Evolutionary conservation across 208 protist genomes (phyloP).

Genomic region (Jaenimonas drosophilae): DNA sequence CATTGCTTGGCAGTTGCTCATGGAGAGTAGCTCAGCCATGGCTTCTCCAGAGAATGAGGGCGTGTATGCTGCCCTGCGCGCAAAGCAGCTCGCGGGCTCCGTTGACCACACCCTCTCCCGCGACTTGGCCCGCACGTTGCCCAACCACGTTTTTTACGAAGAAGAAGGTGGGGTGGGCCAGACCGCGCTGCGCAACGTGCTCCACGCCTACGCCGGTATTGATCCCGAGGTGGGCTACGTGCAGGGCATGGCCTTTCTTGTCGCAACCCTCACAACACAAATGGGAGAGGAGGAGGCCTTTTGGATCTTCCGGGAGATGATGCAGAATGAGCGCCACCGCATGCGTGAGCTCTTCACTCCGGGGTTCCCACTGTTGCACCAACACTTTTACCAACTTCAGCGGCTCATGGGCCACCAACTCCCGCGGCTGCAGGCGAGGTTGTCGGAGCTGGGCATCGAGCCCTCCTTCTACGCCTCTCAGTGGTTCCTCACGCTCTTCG

Average conservation of each 20-base stretch:
- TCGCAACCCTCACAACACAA: slow-evolving; percentile 79
- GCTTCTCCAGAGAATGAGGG: slow-evolving; percentile 50
- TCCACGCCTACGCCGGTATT: slow-evolving; percentile 82
- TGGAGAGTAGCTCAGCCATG: slow-evolving; percentile 69
- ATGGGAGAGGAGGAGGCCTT: slow-evolving; percentile 90
- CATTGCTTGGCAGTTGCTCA: slow-evolving; percentile 80
- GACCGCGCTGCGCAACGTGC: slow-evolving; percentile 78
- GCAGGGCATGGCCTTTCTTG: slow-evolving; percentile 92
- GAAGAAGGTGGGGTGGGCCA: slow-evolving; percentile 76
- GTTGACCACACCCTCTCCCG: slow-evolving; percentile 58
- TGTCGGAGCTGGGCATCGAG: slow-evolving; percentile 59
- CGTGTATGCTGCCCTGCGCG: slow-evolving; percentile 56
- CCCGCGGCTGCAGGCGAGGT: slow-evolving; percentile 68
- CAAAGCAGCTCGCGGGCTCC: slow-evolving; percentile 60
- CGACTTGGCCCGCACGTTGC: slow-evolving; percentile 84
- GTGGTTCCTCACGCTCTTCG: slow-evolving; percentile 92
- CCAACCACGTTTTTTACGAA: slow-evolving; percentile 83
- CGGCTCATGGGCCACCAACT: slow-evolving; percentile 59
- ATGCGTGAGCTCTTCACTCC: slow-evolving; percentile 83
- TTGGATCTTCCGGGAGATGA: slow-evolving; percentile 84
- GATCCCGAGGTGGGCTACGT: slow-evolving; percentile 92
- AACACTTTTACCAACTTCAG: slow-evolving; percentile 86
- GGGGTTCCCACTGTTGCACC: slow-evolving; percentile 86
- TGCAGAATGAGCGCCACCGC: slow-evolving; percentile 75
- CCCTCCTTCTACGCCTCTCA: slow-evolving; percentile 87